Conservation (phyloP, 2,329 filamentous ascomycete genomes). For the Allantophomopsis lycopodina region DNA sequence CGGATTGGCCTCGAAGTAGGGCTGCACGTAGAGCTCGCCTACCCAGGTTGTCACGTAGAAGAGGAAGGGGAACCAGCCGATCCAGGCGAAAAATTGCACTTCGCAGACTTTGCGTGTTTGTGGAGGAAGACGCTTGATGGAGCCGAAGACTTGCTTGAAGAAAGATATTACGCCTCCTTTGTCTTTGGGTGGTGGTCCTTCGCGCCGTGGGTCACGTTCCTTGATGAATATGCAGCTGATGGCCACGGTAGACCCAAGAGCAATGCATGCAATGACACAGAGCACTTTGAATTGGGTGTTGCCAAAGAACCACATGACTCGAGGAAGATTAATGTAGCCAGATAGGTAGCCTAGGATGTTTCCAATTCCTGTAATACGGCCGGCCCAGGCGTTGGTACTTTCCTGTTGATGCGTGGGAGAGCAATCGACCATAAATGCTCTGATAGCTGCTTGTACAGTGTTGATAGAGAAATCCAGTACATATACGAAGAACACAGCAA, state of each 20-base stretch:
- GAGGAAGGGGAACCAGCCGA: conserved; percentile 89
- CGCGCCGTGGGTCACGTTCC: conserved; percentile 69
- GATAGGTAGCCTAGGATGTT: conserved; percentile 87
- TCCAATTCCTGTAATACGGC: conserved; percentile 70
- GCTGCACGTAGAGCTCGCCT: conserved; percentile 83
- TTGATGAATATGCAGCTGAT: conserved; percentile 57
- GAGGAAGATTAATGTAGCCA: conserved; percentile 69
- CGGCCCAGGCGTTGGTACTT: conserved; percentile 75
- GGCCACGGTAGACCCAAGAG: conserved; percentile 53
- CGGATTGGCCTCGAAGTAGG: conserved; percentile 63
- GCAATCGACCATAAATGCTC: conserved; percentile 88
- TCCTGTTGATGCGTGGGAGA: conserved; percentile 80
- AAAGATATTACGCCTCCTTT: conserved; percentile 60
- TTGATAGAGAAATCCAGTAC: conserved; percentile 91
- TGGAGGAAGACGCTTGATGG: conserved; percentile 64
- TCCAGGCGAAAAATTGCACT: conserved; percentile 79
- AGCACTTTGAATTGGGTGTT: conserved; percentile 87
- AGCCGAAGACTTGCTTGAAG: conserved; percentile 64
- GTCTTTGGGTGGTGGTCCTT: conserved; percentile 45
- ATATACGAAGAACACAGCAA: conserved; percentile 80
- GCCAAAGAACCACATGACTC: conserved; percentile 65
- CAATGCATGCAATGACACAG: conserved; percentile 69
- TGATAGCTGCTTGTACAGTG: conserved; percentile 85
- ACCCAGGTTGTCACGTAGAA: conserved; percentile 95
- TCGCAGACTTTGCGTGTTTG: conserved; percentile 74